Evolutionary conservation across 495 filamentous ascomycete species (phyloP), one percentile per base, ranked within the genome.

Genomic region (Aspergillus mulundensis): DNA sequence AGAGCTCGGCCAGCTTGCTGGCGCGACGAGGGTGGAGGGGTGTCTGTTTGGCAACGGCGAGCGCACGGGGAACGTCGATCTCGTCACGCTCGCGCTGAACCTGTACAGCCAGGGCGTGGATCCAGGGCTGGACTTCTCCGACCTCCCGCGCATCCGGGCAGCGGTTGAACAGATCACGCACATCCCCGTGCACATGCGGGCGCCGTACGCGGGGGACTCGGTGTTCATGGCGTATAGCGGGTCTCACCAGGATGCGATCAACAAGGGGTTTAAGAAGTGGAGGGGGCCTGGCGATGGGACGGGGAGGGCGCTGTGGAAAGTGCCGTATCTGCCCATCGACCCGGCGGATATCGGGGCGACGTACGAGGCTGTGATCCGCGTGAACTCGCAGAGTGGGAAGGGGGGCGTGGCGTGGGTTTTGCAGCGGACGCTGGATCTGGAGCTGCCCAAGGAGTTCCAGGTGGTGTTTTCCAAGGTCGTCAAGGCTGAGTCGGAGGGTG

Each of bases 41-140:
- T 95, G 90, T 66, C 80, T 96, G 23, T 96, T 98, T 64, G 93
- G 93, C 28, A 96, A 98, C 65, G 94, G 93, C 39, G 94, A 98
- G 77, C 77, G 94, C 50, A 97, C 94, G 5, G 93, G 94, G 41
- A 97, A 97, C 66, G 94, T 98, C 19, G 93, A 97, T 68, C 80
- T 98, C 39, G 92, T 98, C 56, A 97, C 91, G 11, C 80, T 98
- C 42, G 94, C 88, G 23, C 78, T 98, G 41, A 98, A 98, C 70
- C 88, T 98, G 38, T 97, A 97, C 69, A 96, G 92, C 0, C 94
- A 97, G 72, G 94, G 93, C 56, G 85, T 96, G 55, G 81, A 89
- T 58, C 94, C 93, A 5, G 69, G 87, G 0, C 85, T 97, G 60
- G 91, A 97, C 77, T 96, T 97, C 70, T 95, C 90, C 3, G 87